Conservation (phyloP, 352 stramenopile genomes). For the Elongisporangium prolatum region DNA sequence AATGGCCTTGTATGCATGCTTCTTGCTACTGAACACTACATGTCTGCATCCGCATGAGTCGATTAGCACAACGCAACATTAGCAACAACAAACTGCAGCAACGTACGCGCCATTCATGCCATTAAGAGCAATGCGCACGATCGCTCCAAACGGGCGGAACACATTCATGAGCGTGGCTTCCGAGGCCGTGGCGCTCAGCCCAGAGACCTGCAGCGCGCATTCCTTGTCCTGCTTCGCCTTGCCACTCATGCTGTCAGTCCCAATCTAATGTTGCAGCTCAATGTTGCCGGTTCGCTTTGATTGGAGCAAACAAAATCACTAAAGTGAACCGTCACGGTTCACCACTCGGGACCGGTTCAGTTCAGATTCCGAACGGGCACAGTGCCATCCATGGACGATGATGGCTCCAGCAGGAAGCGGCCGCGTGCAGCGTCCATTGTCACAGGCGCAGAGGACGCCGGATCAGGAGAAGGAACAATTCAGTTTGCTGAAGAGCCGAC, state of each 20-base stretch:
- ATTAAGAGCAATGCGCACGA: constrained; percentile 47
- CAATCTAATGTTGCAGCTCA: neutral
- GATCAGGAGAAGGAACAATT: constrained; percentile 3
- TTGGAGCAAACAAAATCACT: constrained; percentile 1
- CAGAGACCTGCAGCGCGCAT: constrained; percentile 39
- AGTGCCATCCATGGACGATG: neutral
- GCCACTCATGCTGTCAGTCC: too few species aligned
- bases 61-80: neutral
- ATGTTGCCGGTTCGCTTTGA: neutral
- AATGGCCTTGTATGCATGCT: constrained; percentile 29
- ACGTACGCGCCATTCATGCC: constrained; percentile 52
- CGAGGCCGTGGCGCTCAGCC: constrained; percentile 29
- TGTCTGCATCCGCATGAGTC: constrained; percentile 17
- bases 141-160: constrained; percentile 49
- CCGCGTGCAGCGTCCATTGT: neutral
- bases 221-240: constrained; percentile 7
- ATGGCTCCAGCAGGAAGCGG: neutral
- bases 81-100: neutral
- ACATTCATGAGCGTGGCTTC: constrained; percentile 47
- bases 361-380: neutral
- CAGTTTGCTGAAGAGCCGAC: neutral
- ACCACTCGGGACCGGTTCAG: neutral
- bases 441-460: neutral
- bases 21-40: constrained; percentile 26
- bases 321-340: neutral